Conservation (phyloP, 495 filamentous ascomycete species). For the Friedmanniomyces endolithicus region DNA sequence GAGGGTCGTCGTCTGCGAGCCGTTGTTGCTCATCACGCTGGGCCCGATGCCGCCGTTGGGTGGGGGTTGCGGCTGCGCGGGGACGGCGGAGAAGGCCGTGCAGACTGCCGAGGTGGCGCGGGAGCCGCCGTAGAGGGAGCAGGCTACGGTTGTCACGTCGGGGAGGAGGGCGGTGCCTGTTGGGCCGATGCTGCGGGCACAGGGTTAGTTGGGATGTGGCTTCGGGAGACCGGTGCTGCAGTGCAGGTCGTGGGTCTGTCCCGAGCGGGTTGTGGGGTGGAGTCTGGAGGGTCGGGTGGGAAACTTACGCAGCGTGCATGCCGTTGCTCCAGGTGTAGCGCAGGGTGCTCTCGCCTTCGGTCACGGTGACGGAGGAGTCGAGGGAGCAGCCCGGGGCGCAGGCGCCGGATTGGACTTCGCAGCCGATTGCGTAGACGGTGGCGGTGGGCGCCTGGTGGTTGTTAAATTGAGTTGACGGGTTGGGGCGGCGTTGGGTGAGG, state of each 20-base stretch:
- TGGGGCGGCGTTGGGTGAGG: neutral
- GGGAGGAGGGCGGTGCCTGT: neutral
- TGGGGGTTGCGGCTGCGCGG: neutral
- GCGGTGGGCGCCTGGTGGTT: conserved; percentile 4
- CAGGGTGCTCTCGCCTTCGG: conserved; percentile 13
- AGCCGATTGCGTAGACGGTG: conserved; percentile 14
- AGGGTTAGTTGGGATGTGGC: neutral
- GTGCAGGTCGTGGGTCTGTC: too few relatives aligned
- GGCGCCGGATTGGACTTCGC: neutral
- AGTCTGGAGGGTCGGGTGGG: neutral
- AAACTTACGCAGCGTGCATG: neutral
- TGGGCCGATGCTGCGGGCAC: neutral
- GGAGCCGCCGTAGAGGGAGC: conserved; percentile 3
- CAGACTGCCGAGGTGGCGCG: conserved; percentile 6
- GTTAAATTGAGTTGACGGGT: neutral
- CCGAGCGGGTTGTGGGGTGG: neutral
- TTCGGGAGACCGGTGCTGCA: neutral
- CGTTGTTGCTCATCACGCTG: neutral
- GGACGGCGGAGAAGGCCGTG: neutral
- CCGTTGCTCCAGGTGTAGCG: conserved; percentile 7
- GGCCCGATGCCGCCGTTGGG: neutral
- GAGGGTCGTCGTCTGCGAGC: conserved; percentile 6
- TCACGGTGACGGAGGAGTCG: conserved; percentile 9
- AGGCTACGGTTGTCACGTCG: conserved; percentile 2
- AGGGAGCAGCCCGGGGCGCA: conserved; percentile 6